These are phyloP conservation scores for Punctularia strigosozonata DNA, from an alignment of 768 basidiomycete genomes.

Conservation along the genomic window DNA sequence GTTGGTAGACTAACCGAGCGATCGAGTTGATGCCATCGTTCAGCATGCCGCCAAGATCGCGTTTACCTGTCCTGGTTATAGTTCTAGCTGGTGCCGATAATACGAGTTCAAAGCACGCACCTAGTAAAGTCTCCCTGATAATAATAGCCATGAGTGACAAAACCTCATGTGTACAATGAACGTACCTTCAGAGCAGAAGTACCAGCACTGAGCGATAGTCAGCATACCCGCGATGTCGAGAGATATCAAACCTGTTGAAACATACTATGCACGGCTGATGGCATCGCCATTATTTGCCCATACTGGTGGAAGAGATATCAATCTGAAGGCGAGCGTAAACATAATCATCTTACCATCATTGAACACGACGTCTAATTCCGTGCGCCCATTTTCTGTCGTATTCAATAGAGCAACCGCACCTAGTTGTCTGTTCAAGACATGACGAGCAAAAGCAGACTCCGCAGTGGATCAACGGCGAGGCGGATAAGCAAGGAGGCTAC, in stretches of 20 bases:
- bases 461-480: not conserved
- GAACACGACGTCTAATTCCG: constrained; percentile 62
- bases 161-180: constrained; percentile 3
- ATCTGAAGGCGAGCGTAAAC: not conserved
- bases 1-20: constrained; percentile 36
- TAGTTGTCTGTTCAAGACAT: constrained; percentile 65
- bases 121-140: constrained; percentile 77
- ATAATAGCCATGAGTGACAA: constrained; percentile 3
- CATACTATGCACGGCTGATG: constrained; percentile 79
- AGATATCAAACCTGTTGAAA: constrained; percentile 5
- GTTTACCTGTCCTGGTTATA: constrained; percentile 73
- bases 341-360: constrained; percentile 50
- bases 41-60: constrained; percentile 82
- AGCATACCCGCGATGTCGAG: constrained; percentile 4
- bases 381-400: constrained; percentile 37
- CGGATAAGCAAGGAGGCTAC: not conserved
- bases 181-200: constrained; percentile 90
- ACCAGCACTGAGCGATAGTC: constrained; percentile 54
- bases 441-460: constrained; percentile 85
- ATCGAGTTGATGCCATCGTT: constrained; percentile 95
- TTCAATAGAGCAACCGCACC: constrained; percentile 59
- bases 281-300: constrained; percentile 99
- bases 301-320: constrained; percentile 29
- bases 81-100: constrained; percentile 4
- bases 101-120: constrained; percentile 22